These are phyloP conservation scores for Dactylorhiza incarnata DNA, from an alignment of 106 monocot species.

Conservation along the genomic window DNA sequence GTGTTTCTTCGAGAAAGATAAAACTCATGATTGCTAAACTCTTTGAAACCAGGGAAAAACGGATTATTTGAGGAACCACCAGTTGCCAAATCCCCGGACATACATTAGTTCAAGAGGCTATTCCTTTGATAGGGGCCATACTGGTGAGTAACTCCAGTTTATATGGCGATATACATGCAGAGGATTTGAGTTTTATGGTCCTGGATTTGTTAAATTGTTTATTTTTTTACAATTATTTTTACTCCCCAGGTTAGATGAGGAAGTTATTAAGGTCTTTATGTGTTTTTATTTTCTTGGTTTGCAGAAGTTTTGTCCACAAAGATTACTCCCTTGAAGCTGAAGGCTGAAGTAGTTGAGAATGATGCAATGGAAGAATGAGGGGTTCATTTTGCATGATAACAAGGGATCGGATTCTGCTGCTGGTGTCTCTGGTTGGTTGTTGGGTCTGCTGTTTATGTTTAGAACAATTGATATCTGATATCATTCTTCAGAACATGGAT, in stretches of 20 bases:
- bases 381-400: not conserved
- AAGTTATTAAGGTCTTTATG: not conserved
- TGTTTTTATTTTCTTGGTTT: not conserved
- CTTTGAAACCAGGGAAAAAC: conserved; percentile 25
- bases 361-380: conserved; percentile 51
- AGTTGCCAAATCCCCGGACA: conserved; percentile 57
- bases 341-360: conserved; percentile 11
- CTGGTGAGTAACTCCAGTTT: conserved; percentile 24
- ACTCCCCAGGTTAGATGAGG: not conserved
- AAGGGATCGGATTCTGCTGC: not conserved
- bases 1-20: conserved; percentile 15
- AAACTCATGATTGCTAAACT: not conserved
- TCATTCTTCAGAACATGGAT: too few species aligned
- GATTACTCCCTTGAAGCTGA: conserved; percentile 33
- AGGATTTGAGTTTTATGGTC: not conserved
- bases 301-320: conserved; percentile 50
- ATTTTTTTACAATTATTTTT: not conserved
- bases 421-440: too few species aligned
- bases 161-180: not conserved
- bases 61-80: conserved; percentile 63
- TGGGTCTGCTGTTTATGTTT: too few species aligned
- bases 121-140: conserved; percentile 54
- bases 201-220: not conserved
- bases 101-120: conserved; percentile 65
- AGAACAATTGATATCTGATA: too few species aligned